Evolutionary conservation across 1,139 yeast genomes (phyloP).

Genomic region (Taphrina populina): DNA sequence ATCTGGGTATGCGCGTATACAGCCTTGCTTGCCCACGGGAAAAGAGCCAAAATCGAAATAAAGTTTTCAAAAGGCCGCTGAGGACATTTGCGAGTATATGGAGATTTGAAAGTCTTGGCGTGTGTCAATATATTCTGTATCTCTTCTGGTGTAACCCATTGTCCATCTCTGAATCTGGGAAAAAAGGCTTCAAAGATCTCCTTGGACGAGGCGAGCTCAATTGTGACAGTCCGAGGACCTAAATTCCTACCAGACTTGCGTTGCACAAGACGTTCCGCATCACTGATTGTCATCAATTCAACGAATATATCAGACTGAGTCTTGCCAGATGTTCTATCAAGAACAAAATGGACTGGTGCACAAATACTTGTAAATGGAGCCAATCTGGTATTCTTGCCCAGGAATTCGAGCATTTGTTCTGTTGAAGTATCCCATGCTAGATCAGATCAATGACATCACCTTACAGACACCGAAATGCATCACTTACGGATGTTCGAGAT

Average conservation of each 20-base stretch:
- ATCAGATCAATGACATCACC: not conserved
- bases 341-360: slow-evolving; percentile 13
- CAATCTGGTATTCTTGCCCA: slow-evolving; percentile 30
- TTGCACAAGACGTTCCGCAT: slow-evolving; percentile 35
- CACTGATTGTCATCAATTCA: slow-evolving; percentile 23
- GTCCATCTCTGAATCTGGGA: slow-evolving; percentile 14
- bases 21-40: slow-evolving; percentile 18
- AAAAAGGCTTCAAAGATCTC: slow-evolving; percentile 28
- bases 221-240: slow-evolving; percentile 29
- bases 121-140: slow-evolving; percentile 26
- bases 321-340: slow-evolving; percentile 33
- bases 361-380: slow-evolving; percentile 24
- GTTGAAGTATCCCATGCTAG: slow-evolving; percentile 35
- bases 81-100: slow-evolving; percentile 28
- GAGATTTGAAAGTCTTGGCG: slow-evolving; percentile 29
- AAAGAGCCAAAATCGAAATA: slow-evolving; percentile 16
- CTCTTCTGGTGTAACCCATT: slow-evolving; percentile 26
- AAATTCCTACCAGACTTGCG: slow-evolving; percentile 20
- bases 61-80: slow-evolving; percentile 31
- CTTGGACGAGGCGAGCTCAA: slow-evolving; percentile 17
- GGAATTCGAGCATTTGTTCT: slow-evolving; percentile 32
- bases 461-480: not conserved
- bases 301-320: slow-evolving; percentile 33
- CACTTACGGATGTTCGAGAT: slow-evolving; percentile 29
- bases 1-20: slow-evolving; percentile 15